These are phyloP conservation scores for Serpula lacrymans DNA, from an alignment of 768 basidiomycete genomes.

Conservation along the genomic window DNA sequence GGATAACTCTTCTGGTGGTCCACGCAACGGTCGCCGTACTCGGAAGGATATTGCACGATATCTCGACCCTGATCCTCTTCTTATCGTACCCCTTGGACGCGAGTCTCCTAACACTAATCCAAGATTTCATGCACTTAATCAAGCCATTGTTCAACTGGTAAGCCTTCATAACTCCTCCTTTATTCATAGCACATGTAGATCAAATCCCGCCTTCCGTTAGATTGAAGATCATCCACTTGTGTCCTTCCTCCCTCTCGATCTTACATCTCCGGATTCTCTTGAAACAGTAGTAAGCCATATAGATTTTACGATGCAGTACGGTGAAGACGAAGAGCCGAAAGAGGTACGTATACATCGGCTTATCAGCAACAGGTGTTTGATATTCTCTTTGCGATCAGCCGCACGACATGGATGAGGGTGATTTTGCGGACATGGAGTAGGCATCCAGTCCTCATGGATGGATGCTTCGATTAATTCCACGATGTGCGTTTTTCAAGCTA, in stretches of 20 bases:
- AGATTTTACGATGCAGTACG: constrained; percentile 98
- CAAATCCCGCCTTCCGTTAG: constrained; percentile 36
- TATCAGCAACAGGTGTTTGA: constrained; percentile 6
- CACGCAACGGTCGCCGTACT: constrained; percentile 68
- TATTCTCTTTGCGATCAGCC: constrained; percentile 49
- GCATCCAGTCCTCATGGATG: no score
- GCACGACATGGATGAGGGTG: constrained; percentile 89
- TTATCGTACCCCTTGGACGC: constrained; percentile 59
- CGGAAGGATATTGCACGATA: constrained; percentile 89
- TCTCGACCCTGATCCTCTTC: constrained; percentile 90
- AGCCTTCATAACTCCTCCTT: constrained; percentile 21
- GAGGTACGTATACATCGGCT: constrained; percentile 51
- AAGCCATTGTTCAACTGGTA: constrained; percentile 93
- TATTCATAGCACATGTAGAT: background rate
- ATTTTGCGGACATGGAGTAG: constrained; percentile 79
- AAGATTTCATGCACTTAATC: constrained; percentile 89
- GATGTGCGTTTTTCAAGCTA: no score
- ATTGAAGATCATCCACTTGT: constrained; percentile 99
- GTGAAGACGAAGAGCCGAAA: constrained; percentile 97
- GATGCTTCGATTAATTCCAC: no score
- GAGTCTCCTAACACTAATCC: constrained; percentile 59
- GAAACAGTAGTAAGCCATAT: constrained; percentile 92
- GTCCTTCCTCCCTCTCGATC: constrained; percentile 92
- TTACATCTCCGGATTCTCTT: constrained; percentile 85
- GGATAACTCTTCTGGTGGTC: constrained; percentile 57